Conservation (phyloP, 495 filamentous ascomycete genomes). For the Hypoxylon subgilvum region DNA sequence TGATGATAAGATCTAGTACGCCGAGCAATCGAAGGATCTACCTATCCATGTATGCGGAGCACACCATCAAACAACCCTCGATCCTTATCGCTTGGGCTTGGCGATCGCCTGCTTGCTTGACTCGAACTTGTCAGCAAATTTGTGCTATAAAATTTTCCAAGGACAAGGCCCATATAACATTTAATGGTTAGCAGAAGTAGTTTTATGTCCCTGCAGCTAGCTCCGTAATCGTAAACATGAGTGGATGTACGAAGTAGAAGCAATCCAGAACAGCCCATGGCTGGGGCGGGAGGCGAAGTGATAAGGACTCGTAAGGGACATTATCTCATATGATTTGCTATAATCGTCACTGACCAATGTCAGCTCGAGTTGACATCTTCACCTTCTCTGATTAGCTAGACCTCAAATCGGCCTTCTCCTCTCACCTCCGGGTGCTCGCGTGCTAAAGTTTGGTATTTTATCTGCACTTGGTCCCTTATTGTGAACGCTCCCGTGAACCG, state of each 20-base stretch:
- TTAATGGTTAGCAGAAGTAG: background rate
- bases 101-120: background rate
- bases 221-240: no score
- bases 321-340: slow-evolving; percentile 30
- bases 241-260: background rate
- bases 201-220: no score
- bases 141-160: background rate
- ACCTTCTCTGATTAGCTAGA: slow-evolving; percentile 5
- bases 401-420: background rate
- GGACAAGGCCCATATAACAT: background rate
- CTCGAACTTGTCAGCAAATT: background rate
- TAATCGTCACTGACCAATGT: slow-evolving; percentile 15
- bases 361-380: slow-evolving; percentile 17
- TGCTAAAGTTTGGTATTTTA: slow-evolving; percentile 1
- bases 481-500: background rate
- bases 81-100: background rate
- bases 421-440: background rate
- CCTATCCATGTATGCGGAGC: no score
- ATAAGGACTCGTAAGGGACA: slow-evolving; percentile 27
- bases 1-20: no score
- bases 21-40: no score
- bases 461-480: background rate
- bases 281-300: slow-evolving; percentile 9
- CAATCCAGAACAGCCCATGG: slow-evolving; percentile 15
- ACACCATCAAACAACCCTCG: no score